These are phyloP conservation scores for Collybia nuda DNA, from an alignment of 768 basidiomycete genomes.

Conservation along the genomic window DNA sequence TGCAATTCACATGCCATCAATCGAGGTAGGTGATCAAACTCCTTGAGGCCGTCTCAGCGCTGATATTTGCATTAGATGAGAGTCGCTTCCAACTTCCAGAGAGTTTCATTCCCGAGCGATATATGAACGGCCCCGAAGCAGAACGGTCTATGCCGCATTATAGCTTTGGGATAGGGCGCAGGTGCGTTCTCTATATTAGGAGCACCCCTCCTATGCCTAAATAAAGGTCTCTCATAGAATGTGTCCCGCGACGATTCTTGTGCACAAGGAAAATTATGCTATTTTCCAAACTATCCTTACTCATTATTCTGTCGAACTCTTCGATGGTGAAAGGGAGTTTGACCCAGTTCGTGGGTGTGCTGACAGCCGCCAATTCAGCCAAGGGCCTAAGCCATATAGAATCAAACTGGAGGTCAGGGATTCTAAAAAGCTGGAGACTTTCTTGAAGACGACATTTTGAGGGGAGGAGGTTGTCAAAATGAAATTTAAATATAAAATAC, in stretches of 20 bases:
- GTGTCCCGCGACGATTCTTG: slow-evolving; percentile 14
- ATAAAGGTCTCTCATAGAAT: slow-evolving; percentile 7
- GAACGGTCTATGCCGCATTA: slow-evolving; percentile 15
- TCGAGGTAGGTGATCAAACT: slow-evolving; percentile 1
- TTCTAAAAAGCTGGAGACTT: slow-evolving; percentile 8
- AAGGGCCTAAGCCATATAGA: slow-evolving; percentile 10
- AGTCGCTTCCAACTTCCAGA: slow-evolving; percentile 11
- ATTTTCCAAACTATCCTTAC: slow-evolving; percentile 12
- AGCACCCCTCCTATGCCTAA: too few relatives aligned
- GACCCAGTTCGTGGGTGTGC: slow-evolving; percentile 12
- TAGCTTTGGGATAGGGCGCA: slow-evolving; percentile 14
- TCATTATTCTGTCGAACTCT: slow-evolving; percentile 10
- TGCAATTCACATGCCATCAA: slow-evolving; percentile 15
- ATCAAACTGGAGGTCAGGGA: slow-evolving; percentile 10
- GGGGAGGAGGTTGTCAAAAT: too few relatives aligned
- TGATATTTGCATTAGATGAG: slow-evolving; percentile 2
- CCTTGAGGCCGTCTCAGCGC: neutral
- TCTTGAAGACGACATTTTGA: slow-evolving; percentile 7
- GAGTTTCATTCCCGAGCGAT: slow-evolving; percentile 13
- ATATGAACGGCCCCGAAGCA: slow-evolving; percentile 14
- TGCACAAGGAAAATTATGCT: slow-evolving; percentile 14
- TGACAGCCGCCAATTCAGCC: slow-evolving; percentile 12
- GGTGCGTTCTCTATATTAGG: slow-evolving; percentile 1
- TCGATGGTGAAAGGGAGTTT: slow-evolving; percentile 14
- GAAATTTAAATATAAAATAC: too few relatives aligned